phyloP scores from a whole-genome alignment of 1,139 yeast genomes.

The Saccharomyces hybrid region DNA sequence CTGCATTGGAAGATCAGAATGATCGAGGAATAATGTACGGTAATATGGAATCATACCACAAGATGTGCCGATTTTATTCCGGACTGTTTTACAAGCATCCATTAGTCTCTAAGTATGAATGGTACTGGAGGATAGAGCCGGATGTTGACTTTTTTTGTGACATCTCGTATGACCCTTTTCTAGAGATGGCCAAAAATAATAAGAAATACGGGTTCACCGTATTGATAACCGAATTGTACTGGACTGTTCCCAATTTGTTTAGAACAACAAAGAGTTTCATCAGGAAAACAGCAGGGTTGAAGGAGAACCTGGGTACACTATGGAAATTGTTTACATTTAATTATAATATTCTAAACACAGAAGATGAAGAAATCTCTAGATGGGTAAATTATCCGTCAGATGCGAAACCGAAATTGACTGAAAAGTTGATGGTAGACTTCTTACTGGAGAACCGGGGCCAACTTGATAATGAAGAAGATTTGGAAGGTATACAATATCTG shows the following conservation, averaged over 20 bases:
- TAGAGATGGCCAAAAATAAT: constrained; percentile 59
- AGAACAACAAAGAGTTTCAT: constrained; percentile 61
- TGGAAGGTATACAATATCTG: constrained; percentile 13
- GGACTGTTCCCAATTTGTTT: constrained; percentile 75
- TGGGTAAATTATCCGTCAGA: constrained; percentile 22
- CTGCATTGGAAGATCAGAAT: constrained; percentile 55
- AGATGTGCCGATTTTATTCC: constrained; percentile 39
- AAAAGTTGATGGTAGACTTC: constrained; percentile 25
- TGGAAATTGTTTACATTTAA: constrained; percentile 48
- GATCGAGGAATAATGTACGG: constrained; percentile 80
- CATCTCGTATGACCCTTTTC: constrained; percentile 80
- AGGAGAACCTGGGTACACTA: constrained; percentile 46
- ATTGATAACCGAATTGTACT: constrained; percentile 60
- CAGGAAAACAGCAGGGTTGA: constrained; percentile 31
- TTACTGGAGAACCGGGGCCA: constrained; percentile 6
- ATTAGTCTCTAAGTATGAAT: constrained; percentile 55
- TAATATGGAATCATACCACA: constrained; percentile 60
- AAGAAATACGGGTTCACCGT: constrained; percentile 83
- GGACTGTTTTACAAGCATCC: constrained; percentile 58
- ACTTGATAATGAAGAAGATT: constrained; percentile 5
- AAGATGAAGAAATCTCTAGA: constrained; percentile 14
- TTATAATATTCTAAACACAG: constrained; percentile 24
- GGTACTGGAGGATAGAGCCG: constrained; percentile 96
- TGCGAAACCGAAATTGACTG: constrained; percentile 17
- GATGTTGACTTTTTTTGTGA: constrained; percentile 85